These are phyloP conservation scores for Sphaerulina populicola DNA, from an alignment of 2,329 filamentous ascomycete species.

Conservation along the genomic window DNA sequence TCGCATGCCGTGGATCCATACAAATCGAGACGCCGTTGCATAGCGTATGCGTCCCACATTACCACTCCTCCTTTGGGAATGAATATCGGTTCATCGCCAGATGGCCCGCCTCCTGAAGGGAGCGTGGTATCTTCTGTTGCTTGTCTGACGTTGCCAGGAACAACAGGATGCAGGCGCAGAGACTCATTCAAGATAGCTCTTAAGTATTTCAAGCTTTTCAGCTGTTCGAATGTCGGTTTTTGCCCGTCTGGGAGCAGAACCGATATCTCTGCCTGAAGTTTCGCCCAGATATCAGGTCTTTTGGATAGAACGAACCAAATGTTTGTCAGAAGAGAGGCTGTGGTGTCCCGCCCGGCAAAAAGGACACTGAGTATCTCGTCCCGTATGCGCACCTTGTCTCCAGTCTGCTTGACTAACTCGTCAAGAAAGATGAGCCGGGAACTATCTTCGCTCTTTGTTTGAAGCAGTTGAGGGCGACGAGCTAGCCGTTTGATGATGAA, in stretches of 20 bases:
- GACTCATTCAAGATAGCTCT: constrained; percentile 56
- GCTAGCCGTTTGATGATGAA: constrained; percentile 6
- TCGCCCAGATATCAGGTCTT: constrained; percentile 19
- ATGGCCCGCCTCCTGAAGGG: constrained; percentile 38
- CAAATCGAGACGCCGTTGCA: constrained; percentile 3
- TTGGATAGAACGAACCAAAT: constrained; percentile 29
- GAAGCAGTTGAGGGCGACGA: constrained; percentile 8
- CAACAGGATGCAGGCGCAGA: constrained; percentile 63
- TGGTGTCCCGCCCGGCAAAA: constrained; percentile 48
- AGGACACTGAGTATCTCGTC: constrained; percentile 43
- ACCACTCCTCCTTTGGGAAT: constrained; percentile 31
- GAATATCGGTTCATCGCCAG: constrained; percentile 36
- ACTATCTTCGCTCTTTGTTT: constrained; percentile 11
- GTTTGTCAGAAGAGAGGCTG: constrained; percentile 41
- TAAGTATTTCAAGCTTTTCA: constrained; percentile 27
- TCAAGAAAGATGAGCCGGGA: constrained; percentile 45
- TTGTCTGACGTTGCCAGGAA: constrained; percentile 67
- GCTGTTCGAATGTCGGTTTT: constrained; percentile 36
- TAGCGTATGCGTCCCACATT: not conserved
- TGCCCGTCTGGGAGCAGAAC: constrained; percentile 20
- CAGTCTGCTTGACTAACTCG: constrained; percentile 45
- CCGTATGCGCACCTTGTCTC: constrained; percentile 34
- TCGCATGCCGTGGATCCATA: constrained; percentile 1
- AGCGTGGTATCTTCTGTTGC: constrained; percentile 53
- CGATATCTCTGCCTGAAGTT: constrained; percentile 22